Evolutionary conservation across 306 rosid species (phyloP), one percentile per base, ranked within the genome.

Genomic region (Prunus mongolica): DNA sequence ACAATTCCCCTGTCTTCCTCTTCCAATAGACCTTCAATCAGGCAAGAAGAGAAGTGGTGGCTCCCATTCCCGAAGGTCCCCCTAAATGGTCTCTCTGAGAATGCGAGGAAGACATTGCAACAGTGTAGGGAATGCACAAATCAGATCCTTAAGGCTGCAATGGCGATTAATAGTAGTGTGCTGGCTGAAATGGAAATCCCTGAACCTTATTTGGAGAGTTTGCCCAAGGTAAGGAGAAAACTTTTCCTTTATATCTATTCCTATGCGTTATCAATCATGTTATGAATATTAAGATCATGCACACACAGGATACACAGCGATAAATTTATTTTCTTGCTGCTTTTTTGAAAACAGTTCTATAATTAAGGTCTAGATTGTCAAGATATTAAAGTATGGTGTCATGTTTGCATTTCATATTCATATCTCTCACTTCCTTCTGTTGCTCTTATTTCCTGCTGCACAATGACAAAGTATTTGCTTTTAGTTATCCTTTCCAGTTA

Each of bases 81-180:
- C 7, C 65, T 47, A 22, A 65, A 49, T 66, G 87, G 91, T 50
- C 61, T 85, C 46, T 78, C 91, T 54, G 81, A 67, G 20, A 80
- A 51, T 52, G 75, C 12, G 14, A 80, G 89, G 76, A 83, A 78
- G 82, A 71, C 78, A 65, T 52, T 87, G 82, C 89, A 80, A 56
- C 84, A 85, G 15, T 75, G 79, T 34, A 75, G 84, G 76, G 80
- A 87, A 69, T 87, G 84, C 74, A 65, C 81, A 4, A 79, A 76
- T 76, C 86, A 85, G 86, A 85, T 85, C 76, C 86, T 83, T 22
- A 85, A 87, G 84, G 89, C 89, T 54, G 87, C 82, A n/a, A 32
- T 82, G 87, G 87, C 87, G 5, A 87, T 85, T 70, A 85, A 88
- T 67, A 72, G 64, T 72, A 79, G 41, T 41, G 84, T 78, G 34